Percentiles rank a stretch among this genome's conserved stretches.
Evolutionary conservation across 352 stramenopile species (phyloP).

Genomic region (Globisporangium rhizosaccharum): DNA sequence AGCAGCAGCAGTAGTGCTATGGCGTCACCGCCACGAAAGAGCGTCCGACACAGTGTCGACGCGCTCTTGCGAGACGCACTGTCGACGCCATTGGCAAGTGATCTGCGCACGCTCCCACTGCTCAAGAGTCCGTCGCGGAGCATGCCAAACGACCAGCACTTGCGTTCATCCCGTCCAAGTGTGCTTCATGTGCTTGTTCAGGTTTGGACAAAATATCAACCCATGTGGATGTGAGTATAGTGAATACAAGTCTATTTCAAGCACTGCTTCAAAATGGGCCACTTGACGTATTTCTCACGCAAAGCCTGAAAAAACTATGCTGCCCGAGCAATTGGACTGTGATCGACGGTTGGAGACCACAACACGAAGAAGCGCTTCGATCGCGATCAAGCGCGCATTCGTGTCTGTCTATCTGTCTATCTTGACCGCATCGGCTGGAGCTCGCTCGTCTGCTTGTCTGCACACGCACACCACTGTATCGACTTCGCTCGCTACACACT

Average conservation of each 20-base stretch:
- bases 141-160: too few species aligned
- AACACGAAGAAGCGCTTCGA: background rate
- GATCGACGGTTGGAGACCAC: background rate
- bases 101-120: conserved; percentile 25
- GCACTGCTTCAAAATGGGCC: background rate
- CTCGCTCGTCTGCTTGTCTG: background rate
- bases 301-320: background rate
- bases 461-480: background rate
- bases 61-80: background rate
- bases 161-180: too few species aligned
- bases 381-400: background rate
- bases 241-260: too few species aligned
- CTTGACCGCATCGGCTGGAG: background rate
- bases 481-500: background rate
- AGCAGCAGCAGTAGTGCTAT: background rate
- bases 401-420: background rate
- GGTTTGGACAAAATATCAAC: too few species aligned
- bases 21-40: conserved; percentile 7
- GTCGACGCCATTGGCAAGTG: background rate
- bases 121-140: conserved; percentile 17
- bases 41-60: background rate
- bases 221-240: too few species aligned
- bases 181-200: too few species aligned
- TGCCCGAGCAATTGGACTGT: background rate
- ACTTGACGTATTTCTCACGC: background rate